These are phyloP conservation scores for Xylaria sp. DNA, from an alignment of 2,329 filamentous ascomycete genomes.

Conservation along the genomic window DNA sequence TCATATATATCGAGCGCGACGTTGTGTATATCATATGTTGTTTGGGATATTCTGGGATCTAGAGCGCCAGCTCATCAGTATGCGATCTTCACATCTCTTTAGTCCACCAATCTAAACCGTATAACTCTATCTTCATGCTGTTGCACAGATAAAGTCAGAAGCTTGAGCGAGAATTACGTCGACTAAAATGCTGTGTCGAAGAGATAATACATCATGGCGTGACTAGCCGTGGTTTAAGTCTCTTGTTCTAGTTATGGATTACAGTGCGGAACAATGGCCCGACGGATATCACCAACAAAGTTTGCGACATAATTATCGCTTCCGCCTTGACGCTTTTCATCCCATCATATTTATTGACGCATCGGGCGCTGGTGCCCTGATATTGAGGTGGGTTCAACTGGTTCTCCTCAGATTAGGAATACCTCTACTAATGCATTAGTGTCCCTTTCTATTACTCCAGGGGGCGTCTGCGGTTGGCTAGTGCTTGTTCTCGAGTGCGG, in stretches of 20 bases:
- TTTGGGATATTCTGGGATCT: constrained; percentile 10
- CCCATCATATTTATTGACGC: constrained; percentile 24
- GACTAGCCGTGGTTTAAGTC: background rate
- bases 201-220: constrained; percentile 25
- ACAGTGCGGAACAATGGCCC: constrained; percentile 25
- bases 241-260: constrained; percentile 12
- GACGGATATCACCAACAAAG: background rate
- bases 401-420: constrained; percentile 17
- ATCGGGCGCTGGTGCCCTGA: constrained; percentile 14
- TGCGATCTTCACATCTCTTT: constrained; percentile 1
- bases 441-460: constrained; percentile 20
- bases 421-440: constrained; percentile 16
- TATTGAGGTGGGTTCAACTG: constrained; percentile 18
- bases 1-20: constrained; percentile 12
- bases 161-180: background rate
- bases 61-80: constrained; percentile 20
- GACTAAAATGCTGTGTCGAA: constrained; percentile 5
- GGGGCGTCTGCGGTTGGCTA: background rate
- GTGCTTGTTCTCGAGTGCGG: background rate
- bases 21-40: constrained; percentile 19
- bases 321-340: constrained; percentile 6
- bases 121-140: too few relatives aligned
- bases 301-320: constrained; percentile 4
- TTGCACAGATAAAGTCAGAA: too few relatives aligned
- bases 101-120: background rate